Base-by-base conservation (phyloP, 2,329 filamentous ascomycete genomes). In the Microcyclosporella mali region DNA sequence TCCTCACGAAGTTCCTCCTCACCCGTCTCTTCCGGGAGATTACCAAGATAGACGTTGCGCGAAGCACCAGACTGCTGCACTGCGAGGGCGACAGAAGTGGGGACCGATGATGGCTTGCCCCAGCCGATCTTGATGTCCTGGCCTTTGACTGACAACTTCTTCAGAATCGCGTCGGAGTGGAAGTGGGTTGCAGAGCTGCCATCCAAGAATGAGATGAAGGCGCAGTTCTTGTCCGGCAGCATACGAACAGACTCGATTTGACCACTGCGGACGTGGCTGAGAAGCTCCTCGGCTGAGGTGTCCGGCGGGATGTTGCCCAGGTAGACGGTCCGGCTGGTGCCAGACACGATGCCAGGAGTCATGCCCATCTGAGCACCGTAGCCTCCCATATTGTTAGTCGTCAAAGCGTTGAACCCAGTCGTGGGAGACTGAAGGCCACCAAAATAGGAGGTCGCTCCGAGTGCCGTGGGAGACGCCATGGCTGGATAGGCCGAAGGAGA, bases 111-210 rank as follows among this genome's bases (percentile, higher is more conserved):
- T 25, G 92, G 90, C 71, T 98, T 98, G 51, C 92, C 92, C 92
- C 92, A 98, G 50, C 92, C 92, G 59, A 98, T 89, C 75, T 98
- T 98, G 74, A 98, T 95, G 66, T 98, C 92, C 72, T 97, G 92
- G 18, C 90, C 90, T 70, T 94, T 89, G 72, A 98, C 94, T 59
- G 89, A 89, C 64, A 98, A 80, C 77, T 97, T 98, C 77, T 98
- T 98, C 78, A 98, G 79, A 70, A 98, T 98, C 56, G 92, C 92
- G 75, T 98, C 92, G 15, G 92, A 98, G 74, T 98, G 92, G 72
- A 98, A 98, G 66, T 98, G 92, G 16, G 90, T 97, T 43, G 92
- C 92, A 21, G 92, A 95, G 71, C 89, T 95, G 59, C 89, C 88
- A 62, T 98, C 92, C 53, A 98, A 75, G 73, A 98, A 98, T 6